A percentile compares a stretch with the other conserved stretches of the same genome.
Evolutionary conservation across 1,284 basidiomycete species (phyloP).

Genomic region (Ustilago cynodontis): DNA sequence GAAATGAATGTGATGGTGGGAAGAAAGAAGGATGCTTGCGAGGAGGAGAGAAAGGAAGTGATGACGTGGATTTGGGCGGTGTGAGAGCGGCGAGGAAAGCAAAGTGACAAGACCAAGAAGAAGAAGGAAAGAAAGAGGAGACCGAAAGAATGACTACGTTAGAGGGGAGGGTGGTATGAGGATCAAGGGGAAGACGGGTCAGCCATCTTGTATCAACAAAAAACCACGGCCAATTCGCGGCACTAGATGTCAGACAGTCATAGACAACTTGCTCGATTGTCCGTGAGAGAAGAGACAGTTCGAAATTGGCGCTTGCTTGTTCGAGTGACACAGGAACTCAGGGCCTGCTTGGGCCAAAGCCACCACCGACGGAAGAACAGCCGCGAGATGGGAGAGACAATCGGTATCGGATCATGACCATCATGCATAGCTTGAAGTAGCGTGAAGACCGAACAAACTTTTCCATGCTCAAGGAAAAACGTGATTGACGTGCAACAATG

Average conservation of each 20-base stretch:
- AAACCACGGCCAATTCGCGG: no score
- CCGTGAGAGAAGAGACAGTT: neutral
- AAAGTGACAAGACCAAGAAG: neutral
- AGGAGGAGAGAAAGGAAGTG: neutral
- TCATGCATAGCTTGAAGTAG: neutral
- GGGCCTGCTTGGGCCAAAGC: neutral
- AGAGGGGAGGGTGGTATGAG: neutral
- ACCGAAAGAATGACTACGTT: neutral
- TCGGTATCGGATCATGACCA: neutral
- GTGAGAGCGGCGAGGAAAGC: neutral
- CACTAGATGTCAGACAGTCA: neutral
- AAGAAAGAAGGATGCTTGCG: neutral
- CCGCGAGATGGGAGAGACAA: neutral
- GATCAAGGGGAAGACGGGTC: no score
- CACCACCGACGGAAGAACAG: neutral
- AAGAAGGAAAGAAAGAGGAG: neutral
- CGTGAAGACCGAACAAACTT: neutral
- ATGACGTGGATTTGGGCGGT: neutral
- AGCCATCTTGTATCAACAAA: no score
- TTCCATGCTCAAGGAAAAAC: neutral
- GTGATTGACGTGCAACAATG: neutral
- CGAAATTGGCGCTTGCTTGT: neutral
- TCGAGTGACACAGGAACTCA: constrained; percentile 1
- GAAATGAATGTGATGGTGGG: neutral
- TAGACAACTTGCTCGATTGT: neutral